Evolutionary conservation across 2,329 filamentous ascomycete species (phyloP).

Genomic region (Fusarium devonianum): DNA sequence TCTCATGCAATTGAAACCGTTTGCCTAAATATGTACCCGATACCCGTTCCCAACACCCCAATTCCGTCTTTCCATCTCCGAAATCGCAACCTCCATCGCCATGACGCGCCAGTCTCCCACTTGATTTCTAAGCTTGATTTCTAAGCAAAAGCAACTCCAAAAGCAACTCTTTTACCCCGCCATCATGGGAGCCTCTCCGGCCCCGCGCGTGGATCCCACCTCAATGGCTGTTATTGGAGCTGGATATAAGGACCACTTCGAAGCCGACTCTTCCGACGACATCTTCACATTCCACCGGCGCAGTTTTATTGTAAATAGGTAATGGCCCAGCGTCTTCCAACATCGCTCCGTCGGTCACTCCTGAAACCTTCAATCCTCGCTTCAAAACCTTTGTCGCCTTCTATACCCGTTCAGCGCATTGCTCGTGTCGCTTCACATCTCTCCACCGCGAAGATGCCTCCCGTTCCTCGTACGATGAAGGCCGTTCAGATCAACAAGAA

Average conservation of each 20-base stretch:
- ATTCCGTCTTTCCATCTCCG: background rate
- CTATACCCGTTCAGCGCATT: slow-evolving; percentile 17
- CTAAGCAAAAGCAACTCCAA: slow-evolving; percentile 6
- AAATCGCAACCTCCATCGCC: slow-evolving; percentile 1
- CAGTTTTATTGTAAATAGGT: background rate
- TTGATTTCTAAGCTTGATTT: background rate
- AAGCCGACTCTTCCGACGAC: slow-evolving; percentile 5
- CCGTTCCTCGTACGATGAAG: slow-evolving; percentile 73
- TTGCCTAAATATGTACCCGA: background rate
- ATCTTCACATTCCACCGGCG: slow-evolving; percentile 5
- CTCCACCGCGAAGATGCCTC: slow-evolving; percentile 67
- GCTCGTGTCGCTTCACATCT: slow-evolving; percentile 11
- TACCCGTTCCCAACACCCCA: background rate
- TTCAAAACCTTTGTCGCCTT: background rate
- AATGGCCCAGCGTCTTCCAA: slow-evolving; percentile 25
- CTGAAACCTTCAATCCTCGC: slow-evolving; percentile 19
- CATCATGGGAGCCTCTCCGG: slow-evolving; percentile 32
- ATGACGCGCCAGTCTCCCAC: background rate
- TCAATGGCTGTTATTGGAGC: slow-evolving; percentile 11
- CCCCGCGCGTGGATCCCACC: slow-evolving; percentile 17
- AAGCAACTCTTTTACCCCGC: slow-evolving; percentile 35
- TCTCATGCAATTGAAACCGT: background rate
- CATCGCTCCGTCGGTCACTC: slow-evolving; percentile 27
- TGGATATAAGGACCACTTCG: background rate
- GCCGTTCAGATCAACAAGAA: slow-evolving; percentile 70